Base-by-base conservation (phyloP, 306 rosid species). In the Rosa multiflora region DNA sequence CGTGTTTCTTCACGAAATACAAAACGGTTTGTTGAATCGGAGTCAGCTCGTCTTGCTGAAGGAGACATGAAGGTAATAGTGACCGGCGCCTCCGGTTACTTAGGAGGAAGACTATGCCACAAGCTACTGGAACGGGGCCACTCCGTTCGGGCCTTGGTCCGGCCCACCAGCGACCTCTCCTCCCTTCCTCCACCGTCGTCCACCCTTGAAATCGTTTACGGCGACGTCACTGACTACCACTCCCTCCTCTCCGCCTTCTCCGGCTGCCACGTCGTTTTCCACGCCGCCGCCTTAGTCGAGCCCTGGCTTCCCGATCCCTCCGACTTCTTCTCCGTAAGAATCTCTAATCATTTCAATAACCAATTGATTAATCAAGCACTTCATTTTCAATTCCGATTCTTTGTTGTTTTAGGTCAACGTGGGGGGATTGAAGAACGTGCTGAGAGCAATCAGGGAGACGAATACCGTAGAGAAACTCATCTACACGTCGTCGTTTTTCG, bases 261-360 rank as follows among this genome's bases (percentile, higher is more conserved):
- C 63, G 85, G 74, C 67, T 95, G 99, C 82, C 76, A 85, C 79
- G 72, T 88, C 86, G 82, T 95, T 84, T 95, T 95, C 87, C 99
- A 92, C 89, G 69, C 88, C 21, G 98, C 99, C 52, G 99, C 96
- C 14, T 48, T 95, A 13, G 99, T 95, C 76, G 99, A 95, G 79
- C 97, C 97, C 49, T 95, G 99, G 99, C 97, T 92, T 64, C 98
- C 99, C 17, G 93, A 91, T 76, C 96, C 98, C 74, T 88, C 97
- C 62, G 87, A 85, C 74, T 85, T 92, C 85, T 47, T 81, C 84
- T 61, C 91, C 18, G 97, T 95, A 82, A 88, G 78, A 26, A 20
- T 44, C 11, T 51, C 67, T 15, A 17, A 58, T n/a, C 18, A 5
- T 11, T n/a, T 76, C 13, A 18, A 1, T 10, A 3, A 15, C 14